phyloP scores from a whole-genome alignment of 2,329 filamentous ascomycete genomes.

The Aspergillus calidoustus region DNA sequence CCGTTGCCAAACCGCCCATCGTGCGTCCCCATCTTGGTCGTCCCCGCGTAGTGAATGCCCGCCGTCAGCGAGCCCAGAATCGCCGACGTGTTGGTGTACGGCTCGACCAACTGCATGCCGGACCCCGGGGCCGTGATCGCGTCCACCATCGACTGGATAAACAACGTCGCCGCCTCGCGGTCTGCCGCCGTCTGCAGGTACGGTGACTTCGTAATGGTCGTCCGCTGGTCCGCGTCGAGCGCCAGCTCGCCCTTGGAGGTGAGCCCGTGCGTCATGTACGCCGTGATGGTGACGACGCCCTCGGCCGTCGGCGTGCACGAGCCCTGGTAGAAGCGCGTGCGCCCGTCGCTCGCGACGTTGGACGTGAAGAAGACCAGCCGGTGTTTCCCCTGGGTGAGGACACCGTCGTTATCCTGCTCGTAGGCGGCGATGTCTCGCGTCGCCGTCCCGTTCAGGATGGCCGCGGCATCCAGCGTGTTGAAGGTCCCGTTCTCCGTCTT shows the following conservation, averaged over 20 bases:
- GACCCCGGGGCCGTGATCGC: constrained; percentile 19
- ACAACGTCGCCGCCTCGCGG: constrained; percentile 19
- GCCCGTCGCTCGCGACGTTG: constrained; percentile 23
- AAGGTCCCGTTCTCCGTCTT: constrained; percentile 25
- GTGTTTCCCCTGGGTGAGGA: constrained; percentile 26
- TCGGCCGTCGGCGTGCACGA: constrained; percentile 23
- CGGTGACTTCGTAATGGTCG: constrained; percentile 20
- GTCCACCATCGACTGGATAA: constrained; percentile 21
- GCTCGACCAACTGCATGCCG: constrained; percentile 23
- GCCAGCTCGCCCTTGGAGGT: constrained; percentile 26
- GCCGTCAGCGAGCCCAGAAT: constrained; percentile 47
- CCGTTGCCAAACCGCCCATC: constrained; percentile 58
- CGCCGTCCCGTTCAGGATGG: constrained; percentile 13
- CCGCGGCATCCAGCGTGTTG: constrained; percentile 24
- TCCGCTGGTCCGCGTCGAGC: constrained; percentile 21
- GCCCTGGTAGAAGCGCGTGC: constrained; percentile 29
- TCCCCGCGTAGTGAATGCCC: constrained; percentile 54
- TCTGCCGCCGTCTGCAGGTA: constrained; percentile 24
- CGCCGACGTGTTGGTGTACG: constrained; percentile 13
- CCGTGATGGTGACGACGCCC: constrained; percentile 25
- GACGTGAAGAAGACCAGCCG: constrained; percentile 30
- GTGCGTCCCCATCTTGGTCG: constrained; percentile 64
- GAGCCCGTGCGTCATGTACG: constrained; percentile 28
- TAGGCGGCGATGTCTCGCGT: constrained; percentile 12
- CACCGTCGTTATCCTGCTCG: constrained; percentile 19